phyloP scores from a whole-genome alignment of 2,329 filamentous ascomycete genomes.

The Trichoderma asperellum region DNA sequence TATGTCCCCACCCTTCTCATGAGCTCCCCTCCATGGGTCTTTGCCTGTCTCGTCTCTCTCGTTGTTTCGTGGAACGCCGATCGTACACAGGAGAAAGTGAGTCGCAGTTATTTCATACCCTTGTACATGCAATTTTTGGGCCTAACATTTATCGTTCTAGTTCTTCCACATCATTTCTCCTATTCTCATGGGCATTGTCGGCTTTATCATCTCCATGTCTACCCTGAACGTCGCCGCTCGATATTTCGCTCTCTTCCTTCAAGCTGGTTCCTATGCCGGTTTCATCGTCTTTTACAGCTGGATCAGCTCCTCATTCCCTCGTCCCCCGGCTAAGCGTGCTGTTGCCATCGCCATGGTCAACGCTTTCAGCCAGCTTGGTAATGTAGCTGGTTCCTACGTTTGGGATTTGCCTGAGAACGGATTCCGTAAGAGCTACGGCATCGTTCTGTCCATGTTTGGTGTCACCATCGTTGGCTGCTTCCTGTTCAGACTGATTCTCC shows the following conservation, averaged over 20 bases:
- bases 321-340: slow-evolving; percentile 63
- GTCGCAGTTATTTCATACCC: slow-evolving; percentile 19
- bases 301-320: slow-evolving; percentile 61
- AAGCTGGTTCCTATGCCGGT: slow-evolving; percentile 60
- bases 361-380: slow-evolving; percentile 60
- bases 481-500: slow-evolving; percentile 52
- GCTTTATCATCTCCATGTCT: slow-evolving; percentile 64
- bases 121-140: not conserved
- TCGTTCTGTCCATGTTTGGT: slow-evolving; percentile 67
- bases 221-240: slow-evolving; percentile 60
- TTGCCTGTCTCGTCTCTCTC: slow-evolving; percentile 61
- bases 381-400: slow-evolving; percentile 65
- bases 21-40: slow-evolving; percentile 62
- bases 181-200: slow-evolving; percentile 56
- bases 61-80: slow-evolving; percentile 61
- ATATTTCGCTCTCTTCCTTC: slow-evolving; percentile 64
- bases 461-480: slow-evolving; percentile 58
- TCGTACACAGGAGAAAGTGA: slow-evolving; percentile 55
- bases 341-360: slow-evolving; percentile 66
- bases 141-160: slow-evolving; percentile 27
- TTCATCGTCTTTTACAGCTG: slow-evolving; percentile 63
- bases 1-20: slow-evolving; percentile 59
- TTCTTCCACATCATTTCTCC: slow-evolving; percentile 63
- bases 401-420: slow-evolving; percentile 64
- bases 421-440: slow-evolving; percentile 66